Evolutionary conservation across 2,329 filamentous ascomycete species (phyloP), one percentile per base, ranked within the genome.

Genomic region (Talaromyces sp.): DNA sequence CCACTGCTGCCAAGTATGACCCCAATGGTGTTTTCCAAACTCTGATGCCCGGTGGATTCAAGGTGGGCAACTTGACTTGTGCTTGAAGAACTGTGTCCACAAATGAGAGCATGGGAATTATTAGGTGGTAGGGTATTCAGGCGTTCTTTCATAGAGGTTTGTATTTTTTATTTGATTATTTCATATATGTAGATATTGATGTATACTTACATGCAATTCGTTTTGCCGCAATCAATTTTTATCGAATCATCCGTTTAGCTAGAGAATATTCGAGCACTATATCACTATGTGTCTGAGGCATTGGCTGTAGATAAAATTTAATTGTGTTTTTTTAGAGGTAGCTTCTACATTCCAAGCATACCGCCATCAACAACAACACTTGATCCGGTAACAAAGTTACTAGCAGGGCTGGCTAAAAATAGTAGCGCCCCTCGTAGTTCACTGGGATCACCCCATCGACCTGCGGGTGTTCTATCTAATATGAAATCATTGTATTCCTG

Each of bases 11-110:
- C 47, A 59, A 64, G 55, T 73, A 73, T 44, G 71, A 73, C 44
- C 66, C 68, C 0, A 27, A 62, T 1, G 67, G 67, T 1, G 59
- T 73, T 9, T 73, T 71, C 47, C 71, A 72, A 61, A 65, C 25
- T 22, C 63, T 69, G 56, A 66, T 71, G 9, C 66, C 70, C 4
- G 70, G 69, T 15, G 70, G 70, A 2, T 73, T 72, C 57, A 73
- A 73, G 60, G 61, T 69, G 15, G 28, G 25, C 15, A 28, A 53
- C 49, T 32, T 27, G 25, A 53, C 49, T 3, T 53, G 49, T n/a
- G 25, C n/a, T 47, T 47, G 22, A 47, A 10, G 11, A 22, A 47
- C 4, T 15, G 19, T 25, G 13, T 25, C 9, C 19, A 25, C 9
- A 13, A 47, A 10, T 10, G 36, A n/a, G 1, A 39, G 6, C 17